A percentile compares a stretch with the other conserved stretches of the same genome.
Evolutionary conservation across 768 basidiomycete genomes (phyloP).

Genomic region (Chlorophyllum brunneum): DNA sequence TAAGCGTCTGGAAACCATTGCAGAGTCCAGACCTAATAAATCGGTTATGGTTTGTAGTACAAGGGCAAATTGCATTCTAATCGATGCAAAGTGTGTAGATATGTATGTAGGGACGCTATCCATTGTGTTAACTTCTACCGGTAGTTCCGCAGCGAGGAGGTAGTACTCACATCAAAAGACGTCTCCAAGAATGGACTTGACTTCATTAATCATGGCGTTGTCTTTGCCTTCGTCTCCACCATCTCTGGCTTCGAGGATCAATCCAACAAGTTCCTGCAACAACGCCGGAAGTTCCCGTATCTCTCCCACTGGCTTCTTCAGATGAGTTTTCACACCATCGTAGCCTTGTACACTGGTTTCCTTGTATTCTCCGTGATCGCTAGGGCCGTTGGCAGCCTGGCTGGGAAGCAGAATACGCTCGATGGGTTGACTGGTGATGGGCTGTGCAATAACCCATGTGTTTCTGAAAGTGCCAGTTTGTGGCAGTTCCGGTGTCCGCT

Average conservation of each 20-base stretch:
- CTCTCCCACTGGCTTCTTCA: slow-evolving; percentile 25
- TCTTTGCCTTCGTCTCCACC: slow-evolving; percentile 20
- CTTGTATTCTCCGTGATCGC: slow-evolving; percentile 16
- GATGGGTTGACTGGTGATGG: slow-evolving; percentile 29
- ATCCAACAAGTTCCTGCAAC: slow-evolving; percentile 28
- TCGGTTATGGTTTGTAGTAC: no score
- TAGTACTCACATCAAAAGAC: slow-evolving; percentile 19
- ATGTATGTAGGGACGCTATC: no score
- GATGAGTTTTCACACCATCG: slow-evolving; percentile 23
- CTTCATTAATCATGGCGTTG: slow-evolving; percentile 23
- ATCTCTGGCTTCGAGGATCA: slow-evolving; percentile 31
- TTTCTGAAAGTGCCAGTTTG: slow-evolving; percentile 27
- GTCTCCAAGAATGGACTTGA: slow-evolving; percentile 24
- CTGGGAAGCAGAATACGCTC: slow-evolving; percentile 28
- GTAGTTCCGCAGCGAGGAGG: no score
- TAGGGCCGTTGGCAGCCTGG: background rate
- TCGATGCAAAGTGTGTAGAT: no score
- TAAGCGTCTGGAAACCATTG: no score
- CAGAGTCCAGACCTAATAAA: no score
- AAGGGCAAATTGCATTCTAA: no score
- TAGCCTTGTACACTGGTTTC: slow-evolving; percentile 35
- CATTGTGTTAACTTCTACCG: no score
- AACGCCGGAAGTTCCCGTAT: slow-evolving; percentile 24
- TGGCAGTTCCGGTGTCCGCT: slow-evolving; percentile 21
- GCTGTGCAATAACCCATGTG: slow-evolving; percentile 30